Base-by-base conservation (phyloP, 192 early-diverging fungal species). In the Spinellus fusiger region DNA sequence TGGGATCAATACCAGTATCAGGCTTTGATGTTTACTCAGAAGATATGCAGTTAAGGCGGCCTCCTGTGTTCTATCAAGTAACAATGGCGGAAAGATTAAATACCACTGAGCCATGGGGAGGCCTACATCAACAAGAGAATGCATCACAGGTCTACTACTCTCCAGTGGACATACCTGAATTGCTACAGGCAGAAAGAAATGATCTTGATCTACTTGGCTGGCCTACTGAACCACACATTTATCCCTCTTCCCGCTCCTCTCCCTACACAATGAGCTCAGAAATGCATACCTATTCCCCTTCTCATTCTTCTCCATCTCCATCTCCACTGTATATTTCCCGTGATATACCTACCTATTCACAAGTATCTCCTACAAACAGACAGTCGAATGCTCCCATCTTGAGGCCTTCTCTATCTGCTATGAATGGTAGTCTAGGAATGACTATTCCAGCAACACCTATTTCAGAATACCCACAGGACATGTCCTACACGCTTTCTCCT, bases 11-110 rank as follows among this genome's bases (percentile, higher is more conserved):
- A 61, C 31, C 57, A 31, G 59, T 51, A 16, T 25, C 51, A 49
- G 59, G 51, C 34, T 61, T 61, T 37, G 59, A 50, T 51, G 27
- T 49, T 25, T 61, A 61, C 37, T 50, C 51, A 15, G 34, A 61
- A 35, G 59, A n/a, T n/a, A n/a, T n/a, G n/a, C n/a, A n/a, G n/a
- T n/a, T n/a, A n/a, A n/a, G n/a, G n/a, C n/a, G n/a, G n/a, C n/a
- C n/a, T n/a, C n/a, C n/a, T 61, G 16, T 16, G 32, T 8, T 61
- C 59, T 37, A 51, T 23, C 29, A 31, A 50, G 22, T 46, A 59
- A 49, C 57, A 59, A 20, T 44, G 48, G 33, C 58, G 49, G 12
- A 26, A 49, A 20, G 34, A 57, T 15, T 37, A 57, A 46, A 37
- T 37, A 37, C 35, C 5, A 37, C 35, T n/a, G n/a, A n/a, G n/a